Evolutionary conservation across 306 rosid genomes (phyloP).

Genomic region (Ormosia semicastrata): DNA sequence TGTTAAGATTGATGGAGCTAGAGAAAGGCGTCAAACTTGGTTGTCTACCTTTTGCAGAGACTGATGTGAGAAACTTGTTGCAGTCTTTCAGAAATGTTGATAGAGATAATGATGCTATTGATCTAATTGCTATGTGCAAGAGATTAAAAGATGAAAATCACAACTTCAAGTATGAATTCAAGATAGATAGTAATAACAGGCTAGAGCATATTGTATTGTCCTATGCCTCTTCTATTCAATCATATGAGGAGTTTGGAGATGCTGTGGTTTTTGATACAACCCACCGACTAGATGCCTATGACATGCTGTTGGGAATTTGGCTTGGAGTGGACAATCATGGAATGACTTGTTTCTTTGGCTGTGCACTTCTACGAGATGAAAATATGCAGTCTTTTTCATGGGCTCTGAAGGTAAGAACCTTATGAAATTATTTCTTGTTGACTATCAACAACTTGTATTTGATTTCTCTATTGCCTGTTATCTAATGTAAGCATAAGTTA

Average conservation of each 20-base stretch:
- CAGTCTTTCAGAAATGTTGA: constrained; percentile 81
- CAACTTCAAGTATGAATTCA: constrained; percentile 74
- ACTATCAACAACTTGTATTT: neutral
- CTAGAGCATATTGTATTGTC: constrained; percentile 86
- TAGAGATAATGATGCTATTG: constrained; percentile 79
- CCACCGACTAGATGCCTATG: constrained; percentile 72
- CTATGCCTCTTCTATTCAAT: constrained; percentile 55
- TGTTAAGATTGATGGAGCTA: constrained; percentile 84
- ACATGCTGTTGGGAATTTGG: constrained; percentile 82
- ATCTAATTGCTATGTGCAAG: constrained; percentile 84
- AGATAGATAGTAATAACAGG: constrained; percentile 74
- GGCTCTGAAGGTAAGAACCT: constrained; percentile 65
- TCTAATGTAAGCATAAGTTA: constrained; percentile 12
- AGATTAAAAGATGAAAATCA: constrained; percentile 72
- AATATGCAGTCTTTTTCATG: constrained; percentile 70
- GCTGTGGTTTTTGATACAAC: constrained; percentile 78
- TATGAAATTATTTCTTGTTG: constrained; percentile 10
- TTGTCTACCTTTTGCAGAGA: constrained; percentile 76
- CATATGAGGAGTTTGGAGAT: constrained; percentile 70
- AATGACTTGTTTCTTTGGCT: constrained; percentile 73
- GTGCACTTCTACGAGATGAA: constrained; percentile 72
- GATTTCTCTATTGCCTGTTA: constrained; percentile 18
- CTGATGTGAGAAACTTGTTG: constrained; percentile 76
- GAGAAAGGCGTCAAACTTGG: constrained; percentile 88
- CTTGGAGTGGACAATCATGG: constrained; percentile 91